phyloP scores from a whole-genome alignment of 306 rosid species.

The Inga laurina region DNA sequence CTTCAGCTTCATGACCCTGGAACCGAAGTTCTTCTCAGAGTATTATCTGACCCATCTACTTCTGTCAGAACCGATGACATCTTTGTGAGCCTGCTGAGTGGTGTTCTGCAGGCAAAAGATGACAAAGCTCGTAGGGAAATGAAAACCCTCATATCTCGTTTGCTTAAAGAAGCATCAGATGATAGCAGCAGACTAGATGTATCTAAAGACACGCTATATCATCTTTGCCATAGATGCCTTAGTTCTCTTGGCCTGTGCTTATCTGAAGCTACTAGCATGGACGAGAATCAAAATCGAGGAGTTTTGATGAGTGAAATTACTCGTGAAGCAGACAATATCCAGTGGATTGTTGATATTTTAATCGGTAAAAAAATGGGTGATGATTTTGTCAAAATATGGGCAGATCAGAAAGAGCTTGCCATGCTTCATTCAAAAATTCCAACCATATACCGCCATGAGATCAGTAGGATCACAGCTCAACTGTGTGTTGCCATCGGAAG shows the following conservation, averaged over 20 bases:
- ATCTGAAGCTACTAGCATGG: constrained; percentile 55
- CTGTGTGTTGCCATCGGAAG: constrained; percentile 82
- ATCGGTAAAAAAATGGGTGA: constrained; percentile 68
- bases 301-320: constrained; percentile 72
- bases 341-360: constrained; percentile 83
- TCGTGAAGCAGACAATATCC: constrained; percentile 87
- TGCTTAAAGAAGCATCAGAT: constrained; percentile 59
- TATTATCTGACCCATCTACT: constrained; percentile 63
- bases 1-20: constrained; percentile 62
- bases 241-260: constrained; percentile 66
- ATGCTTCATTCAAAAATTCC: constrained; percentile 76
- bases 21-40: constrained; percentile 60
- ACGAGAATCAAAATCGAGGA: constrained; percentile 55
- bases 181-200: constrained; percentile 58
- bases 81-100: constrained; percentile 50
- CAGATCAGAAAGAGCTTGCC: constrained; percentile 87
- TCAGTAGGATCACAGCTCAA: constrained; percentile 81
- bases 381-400: constrained; percentile 87
- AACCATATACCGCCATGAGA: constrained; percentile 70
- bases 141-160: constrained; percentile 65
- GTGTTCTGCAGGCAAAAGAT: constrained; percentile 87
- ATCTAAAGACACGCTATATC: constrained; percentile 74
- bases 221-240: constrained; percentile 72
- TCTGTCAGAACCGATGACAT: constrained; percentile 57
- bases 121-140: constrained; percentile 87